These are phyloP conservation scores for Trypanosomatidae sp. DNA, from an alignment of 208 protist species.

Conservation along the genomic window DNA sequence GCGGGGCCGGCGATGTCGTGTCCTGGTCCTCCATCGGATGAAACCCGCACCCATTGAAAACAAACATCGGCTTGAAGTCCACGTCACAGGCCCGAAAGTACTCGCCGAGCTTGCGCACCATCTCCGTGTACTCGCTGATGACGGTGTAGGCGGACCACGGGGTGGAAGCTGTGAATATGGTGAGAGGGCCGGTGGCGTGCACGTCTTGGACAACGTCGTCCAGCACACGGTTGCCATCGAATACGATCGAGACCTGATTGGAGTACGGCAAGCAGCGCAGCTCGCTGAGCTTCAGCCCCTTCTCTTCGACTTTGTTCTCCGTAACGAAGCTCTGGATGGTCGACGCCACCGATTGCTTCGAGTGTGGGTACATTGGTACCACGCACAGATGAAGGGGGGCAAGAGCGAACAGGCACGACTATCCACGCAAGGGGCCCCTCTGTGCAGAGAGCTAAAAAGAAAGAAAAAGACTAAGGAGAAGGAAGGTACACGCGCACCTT, in stretches of 20 bases:
- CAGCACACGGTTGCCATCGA: slow-evolving; percentile 85
- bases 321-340: slow-evolving; percentile 63
- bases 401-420: neutral
- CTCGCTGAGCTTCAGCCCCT: slow-evolving; percentile 47
- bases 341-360: slow-evolving; percentile 24
- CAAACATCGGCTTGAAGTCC: slow-evolving; percentile 46
- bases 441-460: slow-evolving; percentile 1
- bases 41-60: slow-evolving; percentile 72
- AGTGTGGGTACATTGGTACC: slow-evolving; percentile 36
- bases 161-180: slow-evolving; percentile 72
- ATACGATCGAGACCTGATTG: slow-evolving; percentile 54
- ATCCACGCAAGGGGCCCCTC: neutral
- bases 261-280: slow-evolving; percentile 46
- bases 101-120: slow-evolving; percentile 25
- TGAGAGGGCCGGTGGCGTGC: slow-evolving; percentile 44
- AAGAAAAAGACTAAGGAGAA: neutral
- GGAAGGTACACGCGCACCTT: neutral
- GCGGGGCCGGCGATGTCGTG: slow-evolving; percentile 22
- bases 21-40: slow-evolving; percentile 27
- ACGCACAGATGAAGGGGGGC: neutral
- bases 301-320: slow-evolving; percentile 67
- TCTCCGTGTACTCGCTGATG: slow-evolving; percentile 39
- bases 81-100: slow-evolving; percentile 15
- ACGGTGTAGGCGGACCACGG: slow-evolving; percentile 67
- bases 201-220: slow-evolving; percentile 69